Percentiles rank a stretch among this genome's conserved stretches.
Evolutionary conservation across 306 rosid species (phyloP).

Genomic region (Cucumis cinereus): DNA sequence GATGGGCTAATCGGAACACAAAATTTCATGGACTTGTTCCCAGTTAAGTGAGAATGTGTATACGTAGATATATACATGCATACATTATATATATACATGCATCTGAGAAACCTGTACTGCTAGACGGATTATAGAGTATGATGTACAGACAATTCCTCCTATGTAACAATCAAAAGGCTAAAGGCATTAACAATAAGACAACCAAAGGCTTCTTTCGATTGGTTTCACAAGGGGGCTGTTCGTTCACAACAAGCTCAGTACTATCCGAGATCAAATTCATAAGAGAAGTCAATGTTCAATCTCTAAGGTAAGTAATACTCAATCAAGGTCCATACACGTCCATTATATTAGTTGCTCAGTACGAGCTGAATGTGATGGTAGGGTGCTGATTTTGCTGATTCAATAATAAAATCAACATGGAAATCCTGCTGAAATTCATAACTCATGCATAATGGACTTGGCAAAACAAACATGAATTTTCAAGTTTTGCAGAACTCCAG

Average conservation of each 20-base stretch:
- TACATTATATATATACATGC: background rate
- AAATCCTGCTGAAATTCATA: background rate
- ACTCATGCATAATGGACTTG: background rate
- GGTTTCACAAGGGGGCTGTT: background rate
- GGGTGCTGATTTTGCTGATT: background rate
- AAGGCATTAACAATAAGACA: background rate
- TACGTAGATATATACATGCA: no score
- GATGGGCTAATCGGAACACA: background rate
- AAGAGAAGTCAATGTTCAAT: background rate
- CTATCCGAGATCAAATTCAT: background rate
- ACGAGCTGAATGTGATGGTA: background rate
- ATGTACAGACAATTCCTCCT: background rate
- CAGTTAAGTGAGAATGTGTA: background rate
- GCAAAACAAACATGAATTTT: background rate
- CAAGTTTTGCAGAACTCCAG: background rate
- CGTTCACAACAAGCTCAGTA: background rate
- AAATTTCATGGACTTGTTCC: background rate
- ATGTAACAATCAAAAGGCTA: background rate
- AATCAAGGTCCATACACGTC: background rate
- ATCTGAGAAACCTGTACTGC: background rate
- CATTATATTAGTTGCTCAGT: background rate
- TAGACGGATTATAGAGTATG: background rate
- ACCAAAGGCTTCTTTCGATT: background rate
- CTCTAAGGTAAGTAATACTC: background rate
- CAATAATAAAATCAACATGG: background rate